Base-by-base conservation (phyloP, 768 basidiomycete genomes). In the Boletellus ananas region DNA sequence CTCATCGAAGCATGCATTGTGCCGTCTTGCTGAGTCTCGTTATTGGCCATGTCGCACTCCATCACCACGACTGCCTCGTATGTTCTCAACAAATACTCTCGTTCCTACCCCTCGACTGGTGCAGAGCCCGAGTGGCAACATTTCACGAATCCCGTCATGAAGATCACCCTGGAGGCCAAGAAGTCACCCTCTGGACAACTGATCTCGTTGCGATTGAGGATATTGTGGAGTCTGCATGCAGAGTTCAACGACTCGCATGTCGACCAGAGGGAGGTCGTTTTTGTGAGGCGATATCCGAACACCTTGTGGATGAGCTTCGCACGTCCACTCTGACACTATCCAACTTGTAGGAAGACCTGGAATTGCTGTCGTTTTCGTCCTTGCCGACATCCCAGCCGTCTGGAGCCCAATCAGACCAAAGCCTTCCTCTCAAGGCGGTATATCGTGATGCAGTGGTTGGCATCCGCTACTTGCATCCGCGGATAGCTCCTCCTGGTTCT, bases 361-460 rank as follows among this genome's bases (percentile, higher is more conserved):
- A 91, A 56, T 68, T 91, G 18, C 68, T 90, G 21, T 74, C 80
- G 2, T 86, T 87, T 63, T 86, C 87, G 3, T 72, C 73, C 13
- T 59, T 78, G 45, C 60, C 68, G 20, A 59, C 70, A 16, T 53
- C 60, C 27, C 63, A 59, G 34, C 44, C 67, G 13, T 59, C 64
- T 21, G 49, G 52, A 47, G 65, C 54, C 58, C 70, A 62, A 51
- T 70, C 58, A 39, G 69, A 71, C 12, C 82, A 85, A 56, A 78
- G 79, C 20, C 73, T 85, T 27, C 87, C 89, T n/a, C 68, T 91
- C 37, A 90, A 89, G 65, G 88, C 86, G 8, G 86, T 90, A 10
- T 87, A 87, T 62, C 81, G 85, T 20, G 87, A 85, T 48, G 72
- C 77, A 4, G 72, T 84, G 0, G 84, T 90, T 23, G 89, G 89